Conservation (phyloP, 23 red algal genomes). For the Agarophyton chilense region DNA sequence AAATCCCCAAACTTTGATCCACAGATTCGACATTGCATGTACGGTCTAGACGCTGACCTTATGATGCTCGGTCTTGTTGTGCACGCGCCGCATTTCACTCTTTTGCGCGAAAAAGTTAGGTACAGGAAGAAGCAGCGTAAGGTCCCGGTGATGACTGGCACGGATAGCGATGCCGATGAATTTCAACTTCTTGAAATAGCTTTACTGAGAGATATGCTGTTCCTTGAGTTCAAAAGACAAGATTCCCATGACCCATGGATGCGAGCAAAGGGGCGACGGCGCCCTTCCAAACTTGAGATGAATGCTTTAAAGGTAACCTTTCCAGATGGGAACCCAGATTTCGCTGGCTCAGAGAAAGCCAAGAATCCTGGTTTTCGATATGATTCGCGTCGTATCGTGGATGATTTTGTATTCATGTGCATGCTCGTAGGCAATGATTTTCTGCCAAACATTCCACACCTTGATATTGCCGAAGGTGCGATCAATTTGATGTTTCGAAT, state of each 20-base stretch:
- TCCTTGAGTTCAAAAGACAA: slow-evolving; percentile 78
- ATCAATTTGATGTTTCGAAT: slow-evolving; percentile 90
- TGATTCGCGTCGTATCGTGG: slow-evolving; percentile 84
- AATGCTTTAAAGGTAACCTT: slow-evolving; percentile 25
- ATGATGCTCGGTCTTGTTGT: slow-evolving; percentile 97
- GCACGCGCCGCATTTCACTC: slow-evolving; percentile 86
- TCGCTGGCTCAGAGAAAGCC: background rate
- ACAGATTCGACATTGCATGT: slow-evolving; percentile 83
- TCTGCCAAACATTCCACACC: slow-evolving; percentile 87
- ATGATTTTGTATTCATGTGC: slow-evolving; percentile 99
- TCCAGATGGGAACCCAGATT: background rate
- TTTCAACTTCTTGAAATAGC: slow-evolving; percentile 91
- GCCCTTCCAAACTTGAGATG: slow-evolving; percentile 42
- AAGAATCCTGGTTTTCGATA: slow-evolving; percentile 14
- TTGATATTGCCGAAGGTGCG: slow-evolving; percentile 98
- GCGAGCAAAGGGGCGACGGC: background rate
- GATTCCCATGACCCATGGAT: slow-evolving; percentile 35
- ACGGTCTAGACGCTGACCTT: slow-evolving; percentile 98
- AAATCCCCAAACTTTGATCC: slow-evolving; percentile 44
- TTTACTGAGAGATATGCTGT: slow-evolving; percentile 91
- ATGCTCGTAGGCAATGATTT: slow-evolving; percentile 99
- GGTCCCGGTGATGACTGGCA: slow-evolving; percentile 69
- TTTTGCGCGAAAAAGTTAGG: slow-evolving; percentile 88
- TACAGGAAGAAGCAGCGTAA: slow-evolving; percentile 43
- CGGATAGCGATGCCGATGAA: slow-evolving; percentile 69